phyloP scores from a whole-genome alignment of 768 basidiomycete species.

The Dendrothele bispora region DNA sequence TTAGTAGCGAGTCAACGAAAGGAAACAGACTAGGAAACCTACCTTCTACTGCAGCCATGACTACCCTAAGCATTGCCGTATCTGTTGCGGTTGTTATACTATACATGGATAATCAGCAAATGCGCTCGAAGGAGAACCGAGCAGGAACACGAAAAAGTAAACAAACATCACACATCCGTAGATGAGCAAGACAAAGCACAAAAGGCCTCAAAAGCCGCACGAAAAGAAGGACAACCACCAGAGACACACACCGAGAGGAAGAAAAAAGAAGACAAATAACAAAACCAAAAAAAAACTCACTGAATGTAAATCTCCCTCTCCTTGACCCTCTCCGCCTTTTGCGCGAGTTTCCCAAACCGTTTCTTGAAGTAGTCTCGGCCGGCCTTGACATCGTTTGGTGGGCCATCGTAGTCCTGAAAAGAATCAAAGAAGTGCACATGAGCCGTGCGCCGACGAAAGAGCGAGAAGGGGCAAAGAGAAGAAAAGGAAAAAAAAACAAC shows the following conservation, averaged over 20 bases:
- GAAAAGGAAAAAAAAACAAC: not conserved
- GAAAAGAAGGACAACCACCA: too few relatives aligned
- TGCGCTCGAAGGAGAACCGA: too few relatives aligned
- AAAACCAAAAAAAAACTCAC: constrained; percentile 47
- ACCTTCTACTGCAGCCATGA: constrained; percentile 98
- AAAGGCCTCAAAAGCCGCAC: too few relatives aligned
- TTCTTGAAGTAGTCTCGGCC: constrained; percentile 90
- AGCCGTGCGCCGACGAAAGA: too few relatives aligned
- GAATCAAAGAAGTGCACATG: too few relatives aligned
- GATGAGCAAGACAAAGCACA: too few relatives aligned
- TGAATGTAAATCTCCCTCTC: constrained; percentile 93
- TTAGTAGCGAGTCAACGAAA: constrained; percentile 8
- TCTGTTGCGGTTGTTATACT: constrained; percentile 92
- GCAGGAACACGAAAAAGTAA: too few relatives aligned
- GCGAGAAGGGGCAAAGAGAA: constrained; percentile 1
- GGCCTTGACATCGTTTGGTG: constrained; percentile 65
- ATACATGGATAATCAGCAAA: constrained; percentile 17
- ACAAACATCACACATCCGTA: too few relatives aligned
- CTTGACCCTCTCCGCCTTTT: constrained; percentile 81
- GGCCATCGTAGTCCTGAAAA: constrained; percentile 82
- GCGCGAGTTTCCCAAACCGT: constrained; percentile 78
- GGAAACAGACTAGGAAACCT: constrained; percentile 20
- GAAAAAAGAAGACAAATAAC: not conserved
- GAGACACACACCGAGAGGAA: too few relatives aligned
- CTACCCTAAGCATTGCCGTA: constrained; percentile 82